phyloP scores from a whole-genome alignment of 2,329 filamentous ascomycete genomes.

The Bipolaris cookei region DNA sequence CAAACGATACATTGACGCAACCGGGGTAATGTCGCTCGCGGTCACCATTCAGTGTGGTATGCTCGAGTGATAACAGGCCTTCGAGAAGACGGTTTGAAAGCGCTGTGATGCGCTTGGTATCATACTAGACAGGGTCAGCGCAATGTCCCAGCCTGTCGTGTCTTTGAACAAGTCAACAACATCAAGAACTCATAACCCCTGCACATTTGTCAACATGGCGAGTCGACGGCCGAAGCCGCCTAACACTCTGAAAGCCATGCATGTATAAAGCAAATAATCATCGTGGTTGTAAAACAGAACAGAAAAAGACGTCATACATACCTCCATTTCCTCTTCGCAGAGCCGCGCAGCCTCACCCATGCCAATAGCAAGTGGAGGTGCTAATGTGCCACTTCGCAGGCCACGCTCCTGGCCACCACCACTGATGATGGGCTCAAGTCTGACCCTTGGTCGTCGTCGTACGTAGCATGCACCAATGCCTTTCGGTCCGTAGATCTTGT shows the following conservation, averaged over 20 bases:
- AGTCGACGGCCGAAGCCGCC: slow-evolving; percentile 39
- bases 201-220: slow-evolving; percentile 63
- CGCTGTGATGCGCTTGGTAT: slow-evolving; percentile 79
- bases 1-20: slow-evolving; percentile 97
- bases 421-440: slow-evolving; percentile 93
- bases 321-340: slow-evolving; percentile 85
- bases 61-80: slow-evolving; percentile 86
- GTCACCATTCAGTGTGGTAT: slow-evolving; percentile 90
- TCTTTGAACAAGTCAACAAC: neutral
- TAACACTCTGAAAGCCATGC: slow-evolving; percentile 82
- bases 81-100: slow-evolving; percentile 84
- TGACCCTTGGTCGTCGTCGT: slow-evolving; percentile 87
- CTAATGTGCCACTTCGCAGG: slow-evolving; percentile 89
- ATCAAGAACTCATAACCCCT: slow-evolving; percentile 65
- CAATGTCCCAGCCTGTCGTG: neutral
- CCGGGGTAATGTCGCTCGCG: slow-evolving; percentile 85
- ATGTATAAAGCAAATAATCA: slow-evolving; percentile 87
- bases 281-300: slow-evolving; percentile 41
- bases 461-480: slow-evolving; percentile 97
- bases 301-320: slow-evolving; percentile 60
- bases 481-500: slow-evolving; percentile 99
- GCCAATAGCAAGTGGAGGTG: slow-evolving; percentile 85
- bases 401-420: slow-evolving; percentile 97
- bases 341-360: slow-evolving; percentile 96
- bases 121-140: slow-evolving; percentile 70